Conservation (phyloP, 768 basidiomycete genomes). For the Gloeostereum incarnatum region DNA sequence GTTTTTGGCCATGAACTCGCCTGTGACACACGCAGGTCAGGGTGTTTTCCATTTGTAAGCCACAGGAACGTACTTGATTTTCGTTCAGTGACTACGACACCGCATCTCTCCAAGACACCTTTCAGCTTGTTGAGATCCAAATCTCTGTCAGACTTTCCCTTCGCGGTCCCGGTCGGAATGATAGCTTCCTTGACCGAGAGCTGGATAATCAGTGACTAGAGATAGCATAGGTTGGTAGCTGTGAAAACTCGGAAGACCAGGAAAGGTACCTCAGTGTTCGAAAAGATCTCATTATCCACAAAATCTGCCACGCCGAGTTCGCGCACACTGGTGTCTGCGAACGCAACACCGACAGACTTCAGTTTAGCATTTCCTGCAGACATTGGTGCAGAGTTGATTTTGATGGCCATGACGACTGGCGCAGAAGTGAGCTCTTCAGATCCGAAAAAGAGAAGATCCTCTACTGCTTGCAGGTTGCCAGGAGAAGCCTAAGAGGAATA, state of each 20-base stretch:
- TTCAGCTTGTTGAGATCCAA: conserved; percentile 83
- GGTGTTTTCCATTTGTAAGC: background rate
- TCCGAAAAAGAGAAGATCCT: conserved; percentile 81
- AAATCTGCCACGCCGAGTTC: conserved; percentile 88
- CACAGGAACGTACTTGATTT: conserved; percentile 57
- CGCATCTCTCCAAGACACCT: conserved; percentile 82
- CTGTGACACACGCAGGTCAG: conserved; percentile 25
- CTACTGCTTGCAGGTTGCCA: conserved; percentile 66
- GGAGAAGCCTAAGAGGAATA: conserved; percentile 30
- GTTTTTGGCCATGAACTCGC: conserved; percentile 76
- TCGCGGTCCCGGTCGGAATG: conserved; percentile 62
- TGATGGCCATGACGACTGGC: conserved; percentile 87
- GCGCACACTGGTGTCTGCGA: conserved; percentile 81
- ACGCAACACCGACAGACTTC: conserved; percentile 79
- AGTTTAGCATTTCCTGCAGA: conserved; percentile 44
- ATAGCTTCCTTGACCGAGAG: conserved; percentile 96
- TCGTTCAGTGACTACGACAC: conserved; percentile 83
- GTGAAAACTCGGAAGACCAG: background rate
- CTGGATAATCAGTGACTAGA: conserved; percentile 88
- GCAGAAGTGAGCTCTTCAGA: conserved; percentile 73
- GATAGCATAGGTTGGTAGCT: background rate
- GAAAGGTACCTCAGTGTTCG: conserved; percentile 79
- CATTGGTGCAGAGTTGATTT: conserved; percentile 48
- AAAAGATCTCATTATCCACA: conserved; percentile 90
- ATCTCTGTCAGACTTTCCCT: conserved; percentile 72